Evolutionary conservation across 2,329 filamentous ascomycete species (phyloP), one percentile per base, ranked within the genome.

Genomic region (Curvularia lunata): DNA sequence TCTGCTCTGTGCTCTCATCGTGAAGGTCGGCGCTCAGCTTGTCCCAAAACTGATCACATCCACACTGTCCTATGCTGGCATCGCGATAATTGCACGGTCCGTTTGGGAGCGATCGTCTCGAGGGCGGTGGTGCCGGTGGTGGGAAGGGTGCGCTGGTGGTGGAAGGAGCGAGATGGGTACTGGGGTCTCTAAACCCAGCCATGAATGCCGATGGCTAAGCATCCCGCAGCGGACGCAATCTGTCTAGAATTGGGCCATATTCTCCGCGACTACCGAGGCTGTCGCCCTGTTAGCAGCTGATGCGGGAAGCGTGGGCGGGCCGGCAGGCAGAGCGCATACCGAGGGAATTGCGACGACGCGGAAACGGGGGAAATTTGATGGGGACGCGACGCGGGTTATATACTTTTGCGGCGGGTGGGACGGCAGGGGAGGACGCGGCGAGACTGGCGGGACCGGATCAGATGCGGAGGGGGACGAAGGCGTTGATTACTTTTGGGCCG

Each of bases 51-150:
- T 82, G 79, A 56, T 77, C 76, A 71, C 84, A 86, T 43, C 83
- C 83, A 73, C 84, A 86, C n/a, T 70, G 68, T 40, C 82, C 80
- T 38, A 70, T 62, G 47, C 70, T 78, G 58, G 82, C 67, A 60
- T 84, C 80, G 65, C 80, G 81, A 70, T 78, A 83, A 68, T 83
- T 82, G 77, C 84, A 86, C 32, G 78, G 74, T 46, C 84, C 84
- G 62, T 71, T 78, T n/a, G 83, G 83, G 16, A 84, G 73, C 27
- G 72, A 68, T 57, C 63, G 68, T 59, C 67, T 68, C 57, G 69
- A 64, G 46, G 66, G 64, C 18, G 56, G 58, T 47, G 53, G 72
- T 59, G n/a, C n/a, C n/a, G 42, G 28, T 30, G 30, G 30, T 34
- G 30, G 30, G 13, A 37, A 61, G 52, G 48, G 45, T 48, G 70